Evolutionary conservation across 306 rosid genomes (phyloP), one percentile per base, ranked within the genome.

Genomic region (Casuarina equisetifolia): DNA sequence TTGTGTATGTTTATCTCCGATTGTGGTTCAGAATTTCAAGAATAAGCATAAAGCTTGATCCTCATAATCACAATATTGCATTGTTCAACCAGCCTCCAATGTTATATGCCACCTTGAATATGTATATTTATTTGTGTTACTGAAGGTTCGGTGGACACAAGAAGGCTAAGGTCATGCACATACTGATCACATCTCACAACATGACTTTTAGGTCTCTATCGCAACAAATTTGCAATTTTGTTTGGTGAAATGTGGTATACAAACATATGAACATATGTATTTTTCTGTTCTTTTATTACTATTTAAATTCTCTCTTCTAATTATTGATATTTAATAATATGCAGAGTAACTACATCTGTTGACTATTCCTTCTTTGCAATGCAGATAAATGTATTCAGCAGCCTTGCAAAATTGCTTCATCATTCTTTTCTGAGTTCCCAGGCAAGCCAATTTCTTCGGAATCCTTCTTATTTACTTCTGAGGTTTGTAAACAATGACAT

Each of bases 351-450:
- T 9, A 38, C 69, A 73, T 59, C 76, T 61, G 35, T 81, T 61
- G 10, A 39, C 64, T 4, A 70, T 74, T 20, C 73, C 76, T 78
- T 16, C 57, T 78, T 75, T 66, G 20, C 46, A 63, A 17, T 79
- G 79, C 84, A 84, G 90, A 76, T 69, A 74, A 70, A 76, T 86
- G 90, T 81, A 58, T 44, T 39, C 84, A 70, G 6, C 81, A 76
- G 36, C 84, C 86, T 63, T 86, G 90, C 83, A 79, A 74, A 69
- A 77, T 73, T 52, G 76, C 78, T 38, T 81, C 90, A 48, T 82
- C 86, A 49, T 64, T 84, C 62, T 74, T 84, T 71, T 52, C 49
- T 32, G 81, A 86, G 83, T 55, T 74, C 57, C 79, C 58, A 57
- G 84, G 84, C 52, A 42, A 76, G 68, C 88, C 81, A 58, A 55